Evolutionary conservation across 2,329 filamentous ascomycete genomes (phyloP).

Genomic region (Talaromyces sp.): DNA sequence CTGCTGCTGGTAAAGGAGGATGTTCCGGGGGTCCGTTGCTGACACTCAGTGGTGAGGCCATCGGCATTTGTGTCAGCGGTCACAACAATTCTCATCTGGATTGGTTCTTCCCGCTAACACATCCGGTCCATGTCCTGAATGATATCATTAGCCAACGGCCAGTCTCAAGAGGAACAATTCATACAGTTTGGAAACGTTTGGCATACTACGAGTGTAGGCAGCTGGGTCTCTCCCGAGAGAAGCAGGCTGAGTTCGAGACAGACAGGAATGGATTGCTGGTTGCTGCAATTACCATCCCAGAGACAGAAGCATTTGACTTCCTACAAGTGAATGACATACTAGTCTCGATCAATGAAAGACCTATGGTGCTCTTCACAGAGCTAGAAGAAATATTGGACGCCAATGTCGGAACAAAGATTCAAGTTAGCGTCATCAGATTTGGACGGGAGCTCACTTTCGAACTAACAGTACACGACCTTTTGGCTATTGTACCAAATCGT

Average conservation of each 20-base stretch:
- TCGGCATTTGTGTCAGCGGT: conserved; percentile 15
- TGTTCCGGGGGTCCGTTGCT: conserved; percentile 12
- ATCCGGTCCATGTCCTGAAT: conserved; percentile 9
- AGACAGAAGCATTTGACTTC: conserved; percentile 10
- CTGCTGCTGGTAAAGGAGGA: conserved; percentile 15
- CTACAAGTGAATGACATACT: conserved; percentile 14
- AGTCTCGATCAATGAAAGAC: conserved; percentile 5
- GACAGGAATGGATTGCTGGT: conserved; percentile 14
- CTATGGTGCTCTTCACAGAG: conserved; percentile 5
- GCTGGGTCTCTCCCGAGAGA: conserved; percentile 7
- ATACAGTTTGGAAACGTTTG: conserved; percentile 12
- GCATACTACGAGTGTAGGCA: conserved; percentile 13
- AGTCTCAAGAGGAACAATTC: conserved; percentile 13
- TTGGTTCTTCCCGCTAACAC: conserved; percentile 13
- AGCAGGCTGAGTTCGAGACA: conserved; percentile 8
- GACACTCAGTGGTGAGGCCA: conserved; percentile 11
- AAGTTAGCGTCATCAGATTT: conserved; percentile 10
- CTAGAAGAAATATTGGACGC: conserved; percentile 7
- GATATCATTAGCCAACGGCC: not conserved
- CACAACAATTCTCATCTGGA: conserved; percentile 15
- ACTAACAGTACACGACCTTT: conserved; percentile 10
- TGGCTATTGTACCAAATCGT: conserved; percentile 6
- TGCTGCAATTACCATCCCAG: conserved; percentile 7
- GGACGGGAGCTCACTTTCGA: conserved; percentile 4
- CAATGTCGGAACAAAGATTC: conserved; percentile 4